Evolutionary conservation across 495 filamentous ascomycete genomes (phyloP), one percentile per base, ranked within the genome.

Genomic region (Hypomontagnella monticulosa): DNA sequence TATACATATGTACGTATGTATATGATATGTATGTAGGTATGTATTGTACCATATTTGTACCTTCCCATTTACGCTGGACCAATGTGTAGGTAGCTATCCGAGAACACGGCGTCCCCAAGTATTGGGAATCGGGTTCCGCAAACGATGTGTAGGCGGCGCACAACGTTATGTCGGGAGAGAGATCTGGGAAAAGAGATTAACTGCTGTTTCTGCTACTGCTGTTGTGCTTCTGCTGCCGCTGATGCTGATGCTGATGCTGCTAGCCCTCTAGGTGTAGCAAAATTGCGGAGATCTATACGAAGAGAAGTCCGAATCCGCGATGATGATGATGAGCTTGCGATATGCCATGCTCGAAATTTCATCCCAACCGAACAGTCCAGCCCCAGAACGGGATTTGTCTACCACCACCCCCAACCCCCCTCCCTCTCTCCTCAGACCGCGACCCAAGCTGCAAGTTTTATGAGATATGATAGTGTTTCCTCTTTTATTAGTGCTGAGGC

Each of bases 91-190:
- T 63, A 63, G 60, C 60, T 69, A 69, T 69, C 66, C 66, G 66
- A 60, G 44, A 60, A 14, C 46, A 55, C 59, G 50, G 55, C 9
- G 60, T 60, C 36, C 51, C 49, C 51, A 56, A 30, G n/a, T 18
- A 38, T 55, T 55, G 59, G 65, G 57, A 52, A 57, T 34, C 14
- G 37, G 60, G 56, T 48, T 55, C 60, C 66, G 40, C 51, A 33
- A 43, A 59, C 56, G 48, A 44, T 37, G 30, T 34, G 20, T 49
- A 56, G 33, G 33, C 56, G 60, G 66, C n/a, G n/a, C 60, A 52
- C 60, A 69, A 60, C 66, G 66, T 69, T 27, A 60, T 51, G 34
- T 61, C 56, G 55, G 51, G 46, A 64, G 60, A 69, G 46, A 64
- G 60, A 69, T 69, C 66, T 63, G 30, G 33, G 44, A n/a, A n/a